Evolutionary conservation across 306 rosid genomes (phyloP).

Genomic region (Gynostemma pentaphyllum): DNA sequence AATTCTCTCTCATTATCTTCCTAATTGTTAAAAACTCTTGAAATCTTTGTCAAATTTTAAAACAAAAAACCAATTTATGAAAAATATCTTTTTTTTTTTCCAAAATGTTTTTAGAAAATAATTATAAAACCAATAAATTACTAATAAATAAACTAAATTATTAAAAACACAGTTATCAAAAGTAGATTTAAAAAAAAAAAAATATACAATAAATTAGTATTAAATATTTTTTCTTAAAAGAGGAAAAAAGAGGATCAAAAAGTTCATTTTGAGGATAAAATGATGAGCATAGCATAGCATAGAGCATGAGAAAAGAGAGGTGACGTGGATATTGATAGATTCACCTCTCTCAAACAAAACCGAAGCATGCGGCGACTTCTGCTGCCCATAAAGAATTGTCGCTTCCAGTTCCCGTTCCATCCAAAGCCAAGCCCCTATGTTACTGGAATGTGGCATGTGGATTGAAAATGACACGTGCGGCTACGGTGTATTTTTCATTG

Average conservation of each 20-base stretch:
- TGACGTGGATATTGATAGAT: background rate
- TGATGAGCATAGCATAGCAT: background rate
- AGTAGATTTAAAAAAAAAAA: background rate
- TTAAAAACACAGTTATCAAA: too few relatives aligned
- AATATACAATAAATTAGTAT: background rate
- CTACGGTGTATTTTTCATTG: background rate
- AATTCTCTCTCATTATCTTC: too few relatives aligned
- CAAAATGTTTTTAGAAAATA: too few relatives aligned
- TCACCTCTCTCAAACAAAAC: background rate
- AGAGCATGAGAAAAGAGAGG: background rate
- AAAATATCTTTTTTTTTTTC: too few relatives aligned
- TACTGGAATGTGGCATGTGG: background rate
- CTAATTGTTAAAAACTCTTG: background rate
- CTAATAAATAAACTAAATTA: background rate
- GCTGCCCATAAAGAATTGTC: background rate
- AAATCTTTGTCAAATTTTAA: background rate
- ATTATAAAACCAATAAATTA: background rate
- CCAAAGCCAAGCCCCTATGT: too few relatives aligned
- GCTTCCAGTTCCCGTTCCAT: background rate
- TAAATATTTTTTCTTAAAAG: too few relatives aligned
- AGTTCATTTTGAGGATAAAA: background rate
- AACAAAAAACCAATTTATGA: too few relatives aligned
- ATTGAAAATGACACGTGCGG: background rate
- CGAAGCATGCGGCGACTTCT: background rate
- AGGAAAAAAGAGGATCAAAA: too few relatives aligned